Percentiles rank a stretch among this genome's conserved stretches.
Conservation (phyloP, 2,329 filamentous ascomycete species). For the Sclerotinia trifoliorum region DNA sequence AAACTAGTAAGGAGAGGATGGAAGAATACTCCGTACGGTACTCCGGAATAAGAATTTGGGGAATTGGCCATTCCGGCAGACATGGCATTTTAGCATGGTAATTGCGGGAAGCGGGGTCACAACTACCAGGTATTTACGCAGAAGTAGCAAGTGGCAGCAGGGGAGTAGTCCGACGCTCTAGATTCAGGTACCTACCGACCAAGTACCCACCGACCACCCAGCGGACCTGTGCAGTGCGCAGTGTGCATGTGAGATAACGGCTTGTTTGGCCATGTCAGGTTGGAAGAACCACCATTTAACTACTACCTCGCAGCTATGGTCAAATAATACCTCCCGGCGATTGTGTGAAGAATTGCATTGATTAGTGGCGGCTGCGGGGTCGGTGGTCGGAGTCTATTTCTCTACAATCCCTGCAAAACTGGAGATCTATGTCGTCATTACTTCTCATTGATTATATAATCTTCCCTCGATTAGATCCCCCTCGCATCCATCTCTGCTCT, state of each 20-base stretch:
- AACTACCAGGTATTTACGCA: too few relatives aligned
- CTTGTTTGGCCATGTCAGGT: too few relatives aligned
- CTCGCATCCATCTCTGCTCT: neutral
- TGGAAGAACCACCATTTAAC: too few relatives aligned
- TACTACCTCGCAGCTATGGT: too few relatives aligned
- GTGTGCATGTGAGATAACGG: too few relatives aligned
- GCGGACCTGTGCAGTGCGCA: too few relatives aligned
- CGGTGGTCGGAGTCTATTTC: neutral
- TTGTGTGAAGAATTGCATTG: too few relatives aligned
- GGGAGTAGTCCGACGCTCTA: too few relatives aligned
- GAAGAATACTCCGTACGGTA: neutral
- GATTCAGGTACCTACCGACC: neutral
- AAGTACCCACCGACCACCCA: too few relatives aligned
- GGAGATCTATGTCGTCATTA: constrained; percentile 6
- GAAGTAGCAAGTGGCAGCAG: too few relatives aligned
- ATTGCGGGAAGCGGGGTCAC: neutral
- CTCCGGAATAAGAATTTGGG: neutral
- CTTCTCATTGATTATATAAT: neutral
- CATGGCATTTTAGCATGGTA: neutral
- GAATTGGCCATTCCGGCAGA: neutral
- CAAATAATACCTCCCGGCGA: too few relatives aligned
- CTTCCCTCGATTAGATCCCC: neutral
- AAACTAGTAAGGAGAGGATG: neutral
- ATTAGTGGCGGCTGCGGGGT: neutral
- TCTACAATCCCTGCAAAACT: neutral